Evolutionary conservation across 768 basidiomycete species (phyloP).

Genomic region (Russula abietina): DNA sequence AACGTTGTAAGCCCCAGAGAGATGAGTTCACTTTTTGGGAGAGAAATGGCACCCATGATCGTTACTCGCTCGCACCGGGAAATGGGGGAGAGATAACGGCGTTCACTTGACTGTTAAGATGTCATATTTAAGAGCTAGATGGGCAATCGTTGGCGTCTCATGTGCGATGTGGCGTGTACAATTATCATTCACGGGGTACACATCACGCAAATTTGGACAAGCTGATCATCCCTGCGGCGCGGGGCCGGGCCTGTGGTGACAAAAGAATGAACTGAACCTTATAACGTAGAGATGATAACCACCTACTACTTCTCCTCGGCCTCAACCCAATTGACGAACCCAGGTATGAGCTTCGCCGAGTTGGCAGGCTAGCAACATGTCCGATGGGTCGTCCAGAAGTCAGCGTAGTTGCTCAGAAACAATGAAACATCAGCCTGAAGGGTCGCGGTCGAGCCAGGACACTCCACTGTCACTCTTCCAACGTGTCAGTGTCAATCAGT

Average conservation of each 20-base stretch:
- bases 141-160: background rate
- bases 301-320: background rate
- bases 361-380: background rate
- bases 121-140: background rate
- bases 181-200: background rate
- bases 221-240: background rate
- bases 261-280: background rate
- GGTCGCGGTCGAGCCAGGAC: background rate
- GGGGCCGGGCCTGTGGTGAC: background rate
- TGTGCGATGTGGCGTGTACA: background rate
- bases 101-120: background rate
- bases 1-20: conserved; percentile 7
- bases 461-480: background rate
- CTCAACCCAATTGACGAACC: background rate
- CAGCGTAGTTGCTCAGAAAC: background rate
- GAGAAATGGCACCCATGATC: background rate
- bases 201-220: background rate
- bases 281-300: background rate
- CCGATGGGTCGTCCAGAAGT: background rate
- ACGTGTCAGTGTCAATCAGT: background rate
- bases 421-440: too few species aligned
- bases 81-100: background rate
- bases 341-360: background rate
- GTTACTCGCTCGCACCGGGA: background rate
- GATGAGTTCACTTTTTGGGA: background rate